phyloP scores from a whole-genome alignment of 2,329 filamentous ascomycete genomes.

The Nigrograna mackinnonii region DNA sequence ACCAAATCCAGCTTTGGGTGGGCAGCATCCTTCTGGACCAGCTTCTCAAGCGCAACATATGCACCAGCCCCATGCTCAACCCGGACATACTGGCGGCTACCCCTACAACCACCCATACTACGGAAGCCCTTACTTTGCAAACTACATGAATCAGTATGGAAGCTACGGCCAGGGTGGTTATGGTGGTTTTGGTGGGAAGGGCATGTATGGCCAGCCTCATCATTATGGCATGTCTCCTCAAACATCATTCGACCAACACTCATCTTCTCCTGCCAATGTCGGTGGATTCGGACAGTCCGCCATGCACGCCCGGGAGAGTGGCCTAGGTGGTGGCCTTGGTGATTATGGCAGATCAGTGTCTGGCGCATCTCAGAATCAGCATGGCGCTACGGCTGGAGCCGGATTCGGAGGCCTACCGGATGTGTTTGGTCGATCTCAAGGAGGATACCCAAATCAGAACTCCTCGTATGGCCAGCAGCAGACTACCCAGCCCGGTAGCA shows the following conservation, averaged over 20 bases:
- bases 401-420: constrained; percentile 60
- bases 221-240: constrained; percentile 62
- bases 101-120: constrained; percentile 63
- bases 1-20: constrained; percentile 74
- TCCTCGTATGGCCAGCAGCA: constrained; percentile 56
- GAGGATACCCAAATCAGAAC: constrained; percentile 56
- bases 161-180: constrained; percentile 55
- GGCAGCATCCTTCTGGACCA: constrained; percentile 54
- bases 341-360: constrained; percentile 65
- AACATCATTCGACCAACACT: constrained; percentile 63
- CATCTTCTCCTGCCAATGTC: constrained; percentile 66
- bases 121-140: constrained; percentile 63
- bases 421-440: constrained; percentile 62
- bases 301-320: constrained; percentile 51
- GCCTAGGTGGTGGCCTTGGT: constrained; percentile 55
- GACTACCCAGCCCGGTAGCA: constrained; percentile 50
- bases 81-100: constrained; percentile 43
- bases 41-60: constrained; percentile 49
- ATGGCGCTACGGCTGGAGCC: constrained; percentile 51
- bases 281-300: constrained; percentile 54
- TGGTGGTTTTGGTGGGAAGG: constrained; percentile 58
- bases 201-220: constrained; percentile 66
- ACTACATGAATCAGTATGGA: constrained; percentile 67
- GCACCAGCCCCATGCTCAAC: constrained; percentile 56
- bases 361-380: constrained; percentile 59